Percentiles rank a stretch among this genome's conserved stretches.
These are phyloP conservation scores for Parachlorella kessleri DNA, from an alignment of 139 green algal species.

Conservation along the genomic window DNA sequence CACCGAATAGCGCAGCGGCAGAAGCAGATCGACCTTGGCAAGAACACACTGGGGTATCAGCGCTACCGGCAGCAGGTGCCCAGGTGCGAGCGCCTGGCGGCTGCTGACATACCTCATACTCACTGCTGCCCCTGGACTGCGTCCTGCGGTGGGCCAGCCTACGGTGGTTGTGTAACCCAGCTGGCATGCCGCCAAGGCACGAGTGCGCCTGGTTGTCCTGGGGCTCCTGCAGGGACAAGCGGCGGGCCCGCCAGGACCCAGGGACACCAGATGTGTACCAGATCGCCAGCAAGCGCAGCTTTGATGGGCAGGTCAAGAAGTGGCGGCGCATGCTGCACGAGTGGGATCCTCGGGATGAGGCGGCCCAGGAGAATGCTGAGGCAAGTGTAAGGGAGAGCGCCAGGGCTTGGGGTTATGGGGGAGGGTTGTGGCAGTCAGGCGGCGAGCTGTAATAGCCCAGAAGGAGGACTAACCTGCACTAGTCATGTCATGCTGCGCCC, in stretches of 20 bases:
- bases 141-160: no score
- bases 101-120: no score
- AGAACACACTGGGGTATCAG: slow-evolving; percentile 91
- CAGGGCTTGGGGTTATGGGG: no score
- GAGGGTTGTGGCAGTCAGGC: no score
- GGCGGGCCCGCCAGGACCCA: slow-evolving; percentile 45
- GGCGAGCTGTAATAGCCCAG: no score
- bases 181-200: neutral
- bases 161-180: neutral
- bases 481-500: no score
- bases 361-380: neutral
- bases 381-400: no score
- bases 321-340: slow-evolving; percentile 55
- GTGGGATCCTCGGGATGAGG: slow-evolving; percentile 41
- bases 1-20: slow-evolving; percentile 73
- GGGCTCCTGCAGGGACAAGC: slow-evolving; percentile 41
- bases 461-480: no score
- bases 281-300: slow-evolving; percentile 55
- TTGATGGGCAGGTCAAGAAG: slow-evolving; percentile 57
- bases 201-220: neutral
- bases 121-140: no score
- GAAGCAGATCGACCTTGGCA: slow-evolving; percentile 92
- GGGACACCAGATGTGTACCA: slow-evolving; percentile 63
- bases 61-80: slow-evolving; percentile 72
- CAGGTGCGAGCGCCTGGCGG: no score